Base-by-base conservation (phyloP, 108 stramenopile species). In the Nannochloropsis gaditana region DNA sequence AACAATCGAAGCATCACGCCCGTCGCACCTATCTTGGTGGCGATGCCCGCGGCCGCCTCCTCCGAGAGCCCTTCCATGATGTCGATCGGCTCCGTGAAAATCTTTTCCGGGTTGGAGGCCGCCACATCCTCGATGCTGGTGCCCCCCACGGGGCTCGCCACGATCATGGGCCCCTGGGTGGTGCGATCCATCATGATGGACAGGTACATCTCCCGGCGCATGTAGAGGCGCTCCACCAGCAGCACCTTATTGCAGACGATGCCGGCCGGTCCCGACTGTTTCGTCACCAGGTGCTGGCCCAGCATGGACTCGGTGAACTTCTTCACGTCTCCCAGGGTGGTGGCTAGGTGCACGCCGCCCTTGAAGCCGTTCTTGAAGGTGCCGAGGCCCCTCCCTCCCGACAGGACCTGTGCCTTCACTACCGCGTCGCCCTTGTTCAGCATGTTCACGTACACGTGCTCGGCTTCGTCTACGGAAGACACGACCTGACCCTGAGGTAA, bases 51-150 rank as follows among this genome's bases (percentile, higher is more conserved):
- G 84, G 92, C 88, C 79, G 93, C 89, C 21, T 92, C 93, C 19
- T 90, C 90, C 21, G 93, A 92, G 8, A 95, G 81, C 42, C 97
- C 97, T 73, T 85, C 86, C 19, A 80, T 88, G 83, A 97, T 94
- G 85, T 96, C 95, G 45, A 96, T 91, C 19, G 93, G 89, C 79
- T 91, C 90, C 44, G 87, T 94, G 85, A 94, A 90, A 41, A 95
- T 94, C 43, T 89, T 44, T 84, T 95, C 94, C 8, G 95, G 95
- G 85, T 91, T 94, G 9, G 85, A 80, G 81, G 92, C 92, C 10
- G 95, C 95, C 43, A 95, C 89, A 80, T 95, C 95, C 88, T 95
- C 95, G 81, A 95, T 95, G 50, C 90, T 92, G n/a, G 93, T 95
- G 19, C 95, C 95, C 44, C 95, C 94, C 42, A 86, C 81, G 11